A percentile compares a stretch with the other conserved stretches of the same genome.
These are phyloP conservation scores for Aspergillus ustus DNA, from an alignment of 2,329 filamentous ascomycete species.

Conservation along the genomic window DNA sequence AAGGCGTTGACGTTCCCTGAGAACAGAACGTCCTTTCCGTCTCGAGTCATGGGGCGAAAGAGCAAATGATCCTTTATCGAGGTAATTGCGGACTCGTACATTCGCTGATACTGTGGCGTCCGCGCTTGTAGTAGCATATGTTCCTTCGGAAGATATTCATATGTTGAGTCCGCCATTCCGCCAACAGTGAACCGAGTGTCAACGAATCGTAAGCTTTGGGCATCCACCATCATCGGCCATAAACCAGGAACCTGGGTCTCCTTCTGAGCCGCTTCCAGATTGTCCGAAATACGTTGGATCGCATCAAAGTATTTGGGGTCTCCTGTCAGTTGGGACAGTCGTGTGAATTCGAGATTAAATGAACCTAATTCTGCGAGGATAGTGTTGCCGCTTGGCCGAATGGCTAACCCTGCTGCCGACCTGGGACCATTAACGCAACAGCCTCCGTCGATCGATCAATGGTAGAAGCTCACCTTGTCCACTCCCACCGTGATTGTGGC, in stretches of 20 bases:
- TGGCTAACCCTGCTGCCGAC: conserved; percentile 35
- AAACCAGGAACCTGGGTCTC: conserved; percentile 73
- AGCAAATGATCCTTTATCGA: conserved; percentile 47
- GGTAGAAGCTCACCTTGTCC: conserved; percentile 61
- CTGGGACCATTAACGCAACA: conserved; percentile 22
- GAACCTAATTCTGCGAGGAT: conserved; percentile 76
- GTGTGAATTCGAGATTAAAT: conserved; percentile 87
- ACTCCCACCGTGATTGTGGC: conserved; percentile 80
- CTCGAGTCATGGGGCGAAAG: conserved; percentile 50
- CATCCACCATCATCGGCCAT: conserved; percentile 78
- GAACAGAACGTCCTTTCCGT: conserved; percentile 47
- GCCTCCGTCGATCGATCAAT: neutral
- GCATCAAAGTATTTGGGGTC: conserved; percentile 88
- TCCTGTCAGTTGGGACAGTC: conserved; percentile 81
- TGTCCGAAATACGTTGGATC: conserved; percentile 80
- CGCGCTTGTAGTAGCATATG: conserved; percentile 51
- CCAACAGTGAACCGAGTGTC: conserved; percentile 47
- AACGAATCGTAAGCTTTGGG: conserved; percentile 34
- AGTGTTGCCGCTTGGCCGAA: conserved; percentile 61
- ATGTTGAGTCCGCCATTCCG: conserved; percentile 54
- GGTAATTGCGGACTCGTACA: conserved; percentile 48
- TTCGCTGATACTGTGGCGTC: conserved; percentile 46
- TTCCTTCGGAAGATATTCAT: conserved; percentile 57
- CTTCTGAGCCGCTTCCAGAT: conserved; percentile 74
- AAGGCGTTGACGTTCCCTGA: conserved; percentile 36